Base-by-base conservation (phyloP, 805 yeast species). In the Yamadazyma insecticola region DNA sequence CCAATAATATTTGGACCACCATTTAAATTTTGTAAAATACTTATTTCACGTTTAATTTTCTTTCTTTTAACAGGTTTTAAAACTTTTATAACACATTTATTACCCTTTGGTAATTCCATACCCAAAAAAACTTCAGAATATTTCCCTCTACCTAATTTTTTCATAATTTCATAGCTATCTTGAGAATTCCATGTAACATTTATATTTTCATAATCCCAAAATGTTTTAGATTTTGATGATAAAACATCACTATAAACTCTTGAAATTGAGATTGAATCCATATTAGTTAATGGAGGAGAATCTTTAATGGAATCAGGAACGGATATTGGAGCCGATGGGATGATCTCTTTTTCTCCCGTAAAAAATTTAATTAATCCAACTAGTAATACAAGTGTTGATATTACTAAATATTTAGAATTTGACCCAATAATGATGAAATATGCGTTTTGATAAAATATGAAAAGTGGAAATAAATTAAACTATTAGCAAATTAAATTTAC, bases 41-140 rank as follows among this genome's bases (percentile, higher is more conserved):
- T 81, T 48, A 89, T 80, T 56, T 89, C 97, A 47, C 97, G 71
- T 60, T 85, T 84, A 45, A 89, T 89, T 63, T 89, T 89, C 72
- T 88, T 88, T 55, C 88, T 68, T 61, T 88, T 88, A 19, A 89
- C 96, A 2, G 97, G 97, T 55, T 89, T 89, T 50, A 89, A 70
- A 15, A 87, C 96, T 60, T 89, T 89, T 50, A 89, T 84, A 30
- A 89, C 96, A 46, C 89, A 78, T 32, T 78, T 69, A 32, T 71
- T 68, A 33, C 79, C 76, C 35, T 72, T 72, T 24, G 69, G 53
- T 13, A 81, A 64, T 45, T 83, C 78, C 23, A 83, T 70, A 5
- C 96, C 97, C 43, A 86, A 76, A 50, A 89, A 89, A 28, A 89
- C 97, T 61, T 89, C 97, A 11, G 94, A 83, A 55, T 89, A 89